A percentile compares a stretch with the other conserved stretches of the same genome.
These are phyloP conservation scores for Cadophora sp. DNA, from an alignment of 2,329 filamentous ascomycete genomes.

Conservation along the genomic window DNA sequence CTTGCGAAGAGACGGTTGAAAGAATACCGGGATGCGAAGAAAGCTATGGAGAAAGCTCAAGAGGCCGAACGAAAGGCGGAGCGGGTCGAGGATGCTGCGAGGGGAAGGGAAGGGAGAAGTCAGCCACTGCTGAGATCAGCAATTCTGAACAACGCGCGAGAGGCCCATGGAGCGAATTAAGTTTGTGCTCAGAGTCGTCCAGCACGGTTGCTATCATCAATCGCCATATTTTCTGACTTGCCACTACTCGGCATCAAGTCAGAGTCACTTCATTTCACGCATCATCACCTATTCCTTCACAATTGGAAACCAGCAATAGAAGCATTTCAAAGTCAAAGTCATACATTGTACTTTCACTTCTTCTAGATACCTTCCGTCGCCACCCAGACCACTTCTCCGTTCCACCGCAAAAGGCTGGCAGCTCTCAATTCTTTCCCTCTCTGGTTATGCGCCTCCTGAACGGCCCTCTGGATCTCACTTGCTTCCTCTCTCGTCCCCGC, in stretches of 20 bases:
- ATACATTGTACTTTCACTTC: conserved; percentile 5
- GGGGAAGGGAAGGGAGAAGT: conserved; percentile 14
- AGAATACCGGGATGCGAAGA: conserved; percentile 49
- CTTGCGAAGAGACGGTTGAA: conserved; percentile 51
- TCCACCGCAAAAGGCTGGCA: conserved; percentile 25
- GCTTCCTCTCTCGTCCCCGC: conserved; percentile 37
- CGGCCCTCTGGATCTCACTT: conserved; percentile 26
- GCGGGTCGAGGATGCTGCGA: conserved; percentile 24
- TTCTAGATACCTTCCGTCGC: background rate
- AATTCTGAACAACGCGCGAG: conserved; percentile 25
- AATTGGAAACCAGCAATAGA: background rate
- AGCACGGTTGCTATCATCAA: background rate
- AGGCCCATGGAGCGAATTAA: conserved; percentile 8
- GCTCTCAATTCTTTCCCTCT: conserved; percentile 22
- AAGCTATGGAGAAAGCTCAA: conserved; percentile 47
- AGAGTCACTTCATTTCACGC: background rate
- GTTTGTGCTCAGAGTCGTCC: background rate
- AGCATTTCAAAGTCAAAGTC: background rate
- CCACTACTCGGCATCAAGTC: background rate
- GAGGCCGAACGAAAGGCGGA: conserved; percentile 35
- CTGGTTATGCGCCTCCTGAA: conserved; percentile 8
- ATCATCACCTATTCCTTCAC: background rate
- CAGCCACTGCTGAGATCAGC: conserved; percentile 30
- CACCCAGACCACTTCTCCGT: conserved; percentile 29
- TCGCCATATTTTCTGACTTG: background rate